A percentile compares a stretch with the other conserved stretches of the same genome.
These are phyloP conservation scores for Pythium phragmiticola DNA, from an alignment of 352 stramenopile species.

Conservation along the genomic window DNA sequence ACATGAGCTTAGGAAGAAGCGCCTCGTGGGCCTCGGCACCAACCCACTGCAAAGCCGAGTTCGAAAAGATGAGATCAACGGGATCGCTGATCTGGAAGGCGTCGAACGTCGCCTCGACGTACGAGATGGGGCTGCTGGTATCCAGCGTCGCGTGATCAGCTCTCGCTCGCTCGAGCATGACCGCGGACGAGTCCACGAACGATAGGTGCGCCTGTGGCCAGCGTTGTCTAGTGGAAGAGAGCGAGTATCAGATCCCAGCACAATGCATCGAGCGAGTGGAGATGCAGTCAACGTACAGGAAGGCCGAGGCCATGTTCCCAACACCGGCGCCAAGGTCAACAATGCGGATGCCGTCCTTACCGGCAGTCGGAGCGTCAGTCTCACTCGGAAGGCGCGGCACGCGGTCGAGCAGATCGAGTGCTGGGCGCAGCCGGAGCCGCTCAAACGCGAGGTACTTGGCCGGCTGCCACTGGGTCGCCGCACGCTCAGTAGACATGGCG, in stretches of 20 bases:
- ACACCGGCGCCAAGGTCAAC: slow-evolving; percentile 70
- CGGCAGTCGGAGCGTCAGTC: not conserved
- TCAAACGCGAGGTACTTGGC: slow-evolving; percentile 70
- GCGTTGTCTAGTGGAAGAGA: slow-evolving; percentile 29
- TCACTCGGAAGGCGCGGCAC: slow-evolving; percentile 28
- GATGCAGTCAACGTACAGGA: slow-evolving; percentile 35
- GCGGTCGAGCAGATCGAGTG: slow-evolving; percentile 59
- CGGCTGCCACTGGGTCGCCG: slow-evolving; percentile 51
- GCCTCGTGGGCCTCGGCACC: slow-evolving; percentile 40
- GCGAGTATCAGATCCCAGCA: no score
- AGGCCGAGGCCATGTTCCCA: slow-evolving; percentile 65
- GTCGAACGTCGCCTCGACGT: slow-evolving; percentile 61
- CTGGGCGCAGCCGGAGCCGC: slow-evolving; percentile 53
- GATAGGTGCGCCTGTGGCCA: slow-evolving; percentile 48
- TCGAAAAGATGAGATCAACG: slow-evolving; percentile 76
- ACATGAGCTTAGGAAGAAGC: slow-evolving; percentile 49
- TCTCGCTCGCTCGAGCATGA: slow-evolving; percentile 53
- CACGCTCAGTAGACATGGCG: slow-evolving; percentile 11
- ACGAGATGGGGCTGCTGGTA: slow-evolving; percentile 28
- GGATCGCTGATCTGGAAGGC: slow-evolving; percentile 34
- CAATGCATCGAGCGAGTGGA: no score
- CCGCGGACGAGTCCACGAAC: slow-evolving; percentile 62
- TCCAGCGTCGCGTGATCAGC: slow-evolving; percentile 38
- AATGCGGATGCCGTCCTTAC: slow-evolving; percentile 31
- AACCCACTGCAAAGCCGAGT: slow-evolving; percentile 73